These are phyloP conservation scores for Phanerodontia chrysosporium DNA, from an alignment of 768 basidiomycete species.

Conservation along the genomic window DNA sequence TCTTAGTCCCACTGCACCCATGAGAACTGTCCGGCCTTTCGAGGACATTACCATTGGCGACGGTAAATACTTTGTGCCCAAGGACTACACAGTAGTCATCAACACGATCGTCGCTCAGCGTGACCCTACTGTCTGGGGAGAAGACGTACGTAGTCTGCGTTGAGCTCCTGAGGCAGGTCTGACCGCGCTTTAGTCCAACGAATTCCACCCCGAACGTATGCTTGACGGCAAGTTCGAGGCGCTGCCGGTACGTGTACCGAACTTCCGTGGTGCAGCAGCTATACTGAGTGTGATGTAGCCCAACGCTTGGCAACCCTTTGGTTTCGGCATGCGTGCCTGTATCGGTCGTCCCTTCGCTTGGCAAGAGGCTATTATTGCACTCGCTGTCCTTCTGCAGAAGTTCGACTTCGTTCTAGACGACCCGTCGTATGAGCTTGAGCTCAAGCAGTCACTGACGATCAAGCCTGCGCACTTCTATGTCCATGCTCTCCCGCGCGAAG, in stretches of 20 bases:
- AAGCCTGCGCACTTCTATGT: conserved; percentile 42
- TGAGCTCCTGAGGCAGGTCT: neutral
- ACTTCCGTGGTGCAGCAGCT: neutral
- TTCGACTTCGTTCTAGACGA: conserved; percentile 43
- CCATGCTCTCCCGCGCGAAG: conserved; percentile 33
- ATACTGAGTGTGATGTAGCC: conserved; percentile 22
- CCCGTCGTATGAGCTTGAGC: conserved; percentile 38
- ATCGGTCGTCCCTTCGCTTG: conserved; percentile 43
- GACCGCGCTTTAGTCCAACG: conserved; percentile 22
- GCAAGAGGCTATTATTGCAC: conserved; percentile 42
- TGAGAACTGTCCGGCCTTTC: conserved; percentile 28
- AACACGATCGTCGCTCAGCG: conserved; percentile 30
- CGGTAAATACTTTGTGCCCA: conserved; percentile 38
- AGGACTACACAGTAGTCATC: conserved; percentile 26
- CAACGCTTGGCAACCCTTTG: conserved; percentile 40
- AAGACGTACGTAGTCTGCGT: conserved; percentile 31
- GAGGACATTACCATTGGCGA: conserved; percentile 35
- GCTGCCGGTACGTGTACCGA: conserved; percentile 34
- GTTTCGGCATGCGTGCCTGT: conserved; percentile 24
- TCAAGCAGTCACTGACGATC: conserved; percentile 44
- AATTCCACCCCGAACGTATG: conserved; percentile 47
- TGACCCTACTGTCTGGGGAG: conserved; percentile 45
- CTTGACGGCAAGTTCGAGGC: conserved; percentile 45
- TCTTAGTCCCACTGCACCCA: conserved; percentile 35
- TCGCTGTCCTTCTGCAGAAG: conserved; percentile 39